Evolutionary conservation across 306 rosid genomes (phyloP), one percentile per base, ranked within the genome.

Genomic region (Erythrophleum fordii): DNA sequence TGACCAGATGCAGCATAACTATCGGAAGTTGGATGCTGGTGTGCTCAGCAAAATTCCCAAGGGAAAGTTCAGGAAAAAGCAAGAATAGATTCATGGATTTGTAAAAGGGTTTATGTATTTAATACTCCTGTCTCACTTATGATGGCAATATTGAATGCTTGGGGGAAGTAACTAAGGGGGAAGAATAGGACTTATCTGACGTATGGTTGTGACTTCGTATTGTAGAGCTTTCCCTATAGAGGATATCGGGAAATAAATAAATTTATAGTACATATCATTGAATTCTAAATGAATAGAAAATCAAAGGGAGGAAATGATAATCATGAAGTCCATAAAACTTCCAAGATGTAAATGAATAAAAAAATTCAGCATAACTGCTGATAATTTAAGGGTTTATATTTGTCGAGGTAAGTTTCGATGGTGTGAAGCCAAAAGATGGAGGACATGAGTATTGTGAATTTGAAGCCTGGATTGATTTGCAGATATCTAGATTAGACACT

Each of bases 41-140:
- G 35, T 95, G 73, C 92, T 92, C 77, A 93, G 98, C 90, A 95
- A 73, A 89, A 94, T 94, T 23, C 95, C 97, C 1, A 92, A 80
- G 73, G 97, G 97, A 73, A 81, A 61, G 26, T 20, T 83, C 81
- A 82, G 76, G 77, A 91, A 86, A 86, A 95, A 95, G 85, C 23
- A 17, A 77, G 95, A 90, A 29, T 95, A 90, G 82, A 67, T 83
- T 46, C 48, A 58, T 55, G 16, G 25, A 73, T 59, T 49, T 82
- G 62, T 74, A 69, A 70, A 69, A 26, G 29, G 77, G 25, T 25
- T 68, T 41, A 31, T 25, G 25, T 42, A 61, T 51, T 67, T 42
- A 72, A 39, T 79, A 8, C 31, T 26, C 34, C 12, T 68, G 35
- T 71, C 69, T 74, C 64, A 46, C 52, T 76, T 81, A 6, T 49